Conservation (phyloP, 768 basidiomycete species). For the Leccinum pellstonianum region DNA sequence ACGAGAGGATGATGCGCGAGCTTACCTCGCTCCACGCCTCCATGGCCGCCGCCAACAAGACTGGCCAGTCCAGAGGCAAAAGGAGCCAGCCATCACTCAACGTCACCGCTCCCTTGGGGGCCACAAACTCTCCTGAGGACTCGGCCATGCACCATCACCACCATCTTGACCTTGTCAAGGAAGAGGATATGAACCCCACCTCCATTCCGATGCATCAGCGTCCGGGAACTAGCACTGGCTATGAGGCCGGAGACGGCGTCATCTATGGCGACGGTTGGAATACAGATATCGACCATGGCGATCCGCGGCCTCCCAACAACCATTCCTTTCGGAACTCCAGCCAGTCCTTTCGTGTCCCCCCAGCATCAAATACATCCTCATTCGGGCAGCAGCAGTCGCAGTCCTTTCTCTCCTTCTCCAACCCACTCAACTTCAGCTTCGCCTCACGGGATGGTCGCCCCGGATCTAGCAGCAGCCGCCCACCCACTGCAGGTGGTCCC, state of each 20-base stretch:
- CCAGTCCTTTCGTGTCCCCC: slow-evolving; percentile 79
- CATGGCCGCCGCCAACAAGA: slow-evolving; percentile 61
- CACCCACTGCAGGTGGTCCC: slow-evolving; percentile 52
- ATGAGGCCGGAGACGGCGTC: slow-evolving; percentile 49
- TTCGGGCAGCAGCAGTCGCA: slow-evolving; percentile 50
- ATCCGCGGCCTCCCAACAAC: slow-evolving; percentile 39
- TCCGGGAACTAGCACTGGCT: slow-evolving; percentile 73
- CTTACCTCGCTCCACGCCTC: slow-evolving; percentile 79
- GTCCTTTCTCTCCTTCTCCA: slow-evolving; percentile 67
- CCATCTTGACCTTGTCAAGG: slow-evolving; percentile 37
- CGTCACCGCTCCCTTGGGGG: background rate
- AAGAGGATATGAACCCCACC: slow-evolving; percentile 37
- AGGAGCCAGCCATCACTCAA: slow-evolving; percentile 31
- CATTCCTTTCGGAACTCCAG: slow-evolving; percentile 80
- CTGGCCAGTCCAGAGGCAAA: slow-evolving; percentile 38
- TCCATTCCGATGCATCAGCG: slow-evolving; percentile 44
- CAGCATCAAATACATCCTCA: slow-evolving; percentile 41
- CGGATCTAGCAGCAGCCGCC: slow-evolving; percentile 50
- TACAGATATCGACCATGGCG: slow-evolving; percentile 37
- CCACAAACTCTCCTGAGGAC: slow-evolving; percentile 20
- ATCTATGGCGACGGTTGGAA: slow-evolving; percentile 37
- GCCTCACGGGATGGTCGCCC: slow-evolving; percentile 41
- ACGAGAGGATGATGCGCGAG: slow-evolving; percentile 90
- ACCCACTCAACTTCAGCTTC: slow-evolving; percentile 47
- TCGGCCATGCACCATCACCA: slow-evolving; percentile 12